These are phyloP conservation scores for Backusella circina DNA, from an alignment of 192 early-diverging fungal genomes.

Conservation along the genomic window DNA sequence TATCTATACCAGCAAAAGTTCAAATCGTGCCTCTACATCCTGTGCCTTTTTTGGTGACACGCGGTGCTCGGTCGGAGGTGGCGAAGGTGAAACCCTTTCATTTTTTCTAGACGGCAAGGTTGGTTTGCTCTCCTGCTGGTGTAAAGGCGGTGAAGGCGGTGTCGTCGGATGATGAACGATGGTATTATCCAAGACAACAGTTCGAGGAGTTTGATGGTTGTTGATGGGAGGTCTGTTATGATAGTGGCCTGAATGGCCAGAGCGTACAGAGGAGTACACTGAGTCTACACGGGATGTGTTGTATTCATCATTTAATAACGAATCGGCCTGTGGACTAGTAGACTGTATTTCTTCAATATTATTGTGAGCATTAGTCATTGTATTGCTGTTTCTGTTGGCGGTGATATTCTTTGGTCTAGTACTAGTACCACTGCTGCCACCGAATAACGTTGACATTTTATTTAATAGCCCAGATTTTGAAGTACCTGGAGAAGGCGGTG, in stretches of 20 bases:
- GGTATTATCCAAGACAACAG: constrained; percentile 5
- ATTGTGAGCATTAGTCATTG: neutral
- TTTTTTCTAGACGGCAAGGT: neutral
- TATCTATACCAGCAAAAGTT: constrained; percentile 18
- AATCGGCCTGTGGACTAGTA: neutral
- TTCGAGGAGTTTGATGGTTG: constrained; percentile 10
- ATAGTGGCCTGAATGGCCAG: constrained; percentile 4
- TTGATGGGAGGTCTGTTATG: neutral
- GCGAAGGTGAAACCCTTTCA: neutral
- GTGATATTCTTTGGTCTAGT: neutral
- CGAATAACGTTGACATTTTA: constrained; percentile 18
- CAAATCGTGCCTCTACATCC: constrained; percentile 28
- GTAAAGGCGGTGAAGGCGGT: neutral
- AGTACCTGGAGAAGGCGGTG: constrained; percentile 1
- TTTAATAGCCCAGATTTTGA: constrained; percentile 4
- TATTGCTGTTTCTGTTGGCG: neutral
- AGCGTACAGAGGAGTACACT: constrained; percentile 17
- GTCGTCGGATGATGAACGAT: constrained; percentile 2
- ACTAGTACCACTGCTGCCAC: neutral
- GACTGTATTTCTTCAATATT: neutral
- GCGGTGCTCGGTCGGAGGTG: neutral
- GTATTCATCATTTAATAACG: constrained; percentile 2
- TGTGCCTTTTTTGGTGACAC: constrained; percentile 10
- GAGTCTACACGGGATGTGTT: constrained; percentile 22
- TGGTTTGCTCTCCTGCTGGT: neutral